Evolutionary conservation across 805 yeast species (phyloP), one percentile per base, ranked within the genome.

Genomic region (Starmerella sp.): DNA sequence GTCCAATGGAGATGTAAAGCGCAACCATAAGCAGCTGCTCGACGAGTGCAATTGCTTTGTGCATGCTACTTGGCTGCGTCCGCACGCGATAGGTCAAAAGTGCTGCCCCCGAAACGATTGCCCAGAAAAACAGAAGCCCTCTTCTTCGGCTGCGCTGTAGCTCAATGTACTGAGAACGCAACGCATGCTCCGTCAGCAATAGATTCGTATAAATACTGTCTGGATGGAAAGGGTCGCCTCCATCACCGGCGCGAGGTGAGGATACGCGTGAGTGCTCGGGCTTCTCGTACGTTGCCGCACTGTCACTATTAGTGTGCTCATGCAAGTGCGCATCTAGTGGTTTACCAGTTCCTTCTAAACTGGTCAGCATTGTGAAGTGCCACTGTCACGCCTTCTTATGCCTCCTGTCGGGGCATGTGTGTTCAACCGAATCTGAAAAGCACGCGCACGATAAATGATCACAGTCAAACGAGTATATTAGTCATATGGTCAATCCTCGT

Each of bases 181-280:
- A 73, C 53, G 87, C 82, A 65, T 90, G 95, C 68, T 91, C 98
- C 52, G 90, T 68, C 14, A 91, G 84, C 48, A 91, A 72, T 61
- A 93, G 69, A 66, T 91, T 89, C 48, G 58, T 57, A 35, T 57
- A 61, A 2, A 57, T 51, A 39, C 30, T 52, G n/a, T 47, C 60
- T 4, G 61, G 45, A 17, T 39, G 38, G 22, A 39, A 37, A 9
- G 60, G 60, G 42, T 46, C 51, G 31, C 28, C 10, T n/a, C 22
- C 32, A 2, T 47, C 41, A 6, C 45, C 45, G 7, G 31, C 45
- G 14, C 31, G 31, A 6, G 30, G 41, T 11, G 41, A 37, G 4
- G 41, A 2, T 37, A 37, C 15, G 8, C 41, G 45, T 17, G 31
- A 17, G 6, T 28, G 29, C 31, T 13, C 15, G 10, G 31, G 15